A percentile compares a stretch with the other conserved stretches of the same genome.
phyloP scores from a whole-genome alignment of 2,329 filamentous ascomycete genomes.

The Diplodia intermedia region DNA sequence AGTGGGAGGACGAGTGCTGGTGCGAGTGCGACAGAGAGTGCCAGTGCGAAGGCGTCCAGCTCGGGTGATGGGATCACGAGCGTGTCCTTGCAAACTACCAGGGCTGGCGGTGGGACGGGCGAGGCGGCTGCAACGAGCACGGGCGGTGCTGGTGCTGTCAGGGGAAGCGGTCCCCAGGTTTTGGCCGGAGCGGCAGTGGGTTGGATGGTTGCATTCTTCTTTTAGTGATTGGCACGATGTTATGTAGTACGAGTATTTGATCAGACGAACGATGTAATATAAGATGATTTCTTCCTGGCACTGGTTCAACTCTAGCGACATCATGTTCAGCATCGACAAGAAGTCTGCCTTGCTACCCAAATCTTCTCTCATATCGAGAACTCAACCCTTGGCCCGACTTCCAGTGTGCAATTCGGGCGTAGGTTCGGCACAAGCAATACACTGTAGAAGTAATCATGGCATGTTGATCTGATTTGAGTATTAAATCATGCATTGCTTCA shows the following conservation, averaged over 20 bases:
- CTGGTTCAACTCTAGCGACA: neutral
- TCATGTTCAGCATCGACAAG: no score
- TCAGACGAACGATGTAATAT: neutral
- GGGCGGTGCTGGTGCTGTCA: neutral
- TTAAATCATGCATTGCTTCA: no score
- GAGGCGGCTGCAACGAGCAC: slow-evolving; percentile 9
- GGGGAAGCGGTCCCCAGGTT: neutral
- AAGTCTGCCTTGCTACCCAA: no score
- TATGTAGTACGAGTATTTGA: neutral
- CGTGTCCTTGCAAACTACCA: neutral
- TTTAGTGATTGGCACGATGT: neutral
- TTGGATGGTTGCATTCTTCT: neutral
- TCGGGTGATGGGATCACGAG: slow-evolving; percentile 16
- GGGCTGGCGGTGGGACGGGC: neutral
- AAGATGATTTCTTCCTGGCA: neutral
- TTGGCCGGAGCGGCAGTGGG: no score
- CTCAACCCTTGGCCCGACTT: no score
- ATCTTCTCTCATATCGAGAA: no score
- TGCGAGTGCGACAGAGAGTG: neutral
- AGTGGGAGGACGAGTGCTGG: neutral
- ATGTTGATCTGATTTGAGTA: no score
- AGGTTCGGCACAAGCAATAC: no score
- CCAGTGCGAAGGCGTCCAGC: neutral
- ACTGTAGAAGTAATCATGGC: no score
- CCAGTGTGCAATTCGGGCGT: no score